These are phyloP conservation scores for Annona cherimola DNA, from an alignment of 164 flowering plant genomes.

Conservation along the genomic window DNA sequence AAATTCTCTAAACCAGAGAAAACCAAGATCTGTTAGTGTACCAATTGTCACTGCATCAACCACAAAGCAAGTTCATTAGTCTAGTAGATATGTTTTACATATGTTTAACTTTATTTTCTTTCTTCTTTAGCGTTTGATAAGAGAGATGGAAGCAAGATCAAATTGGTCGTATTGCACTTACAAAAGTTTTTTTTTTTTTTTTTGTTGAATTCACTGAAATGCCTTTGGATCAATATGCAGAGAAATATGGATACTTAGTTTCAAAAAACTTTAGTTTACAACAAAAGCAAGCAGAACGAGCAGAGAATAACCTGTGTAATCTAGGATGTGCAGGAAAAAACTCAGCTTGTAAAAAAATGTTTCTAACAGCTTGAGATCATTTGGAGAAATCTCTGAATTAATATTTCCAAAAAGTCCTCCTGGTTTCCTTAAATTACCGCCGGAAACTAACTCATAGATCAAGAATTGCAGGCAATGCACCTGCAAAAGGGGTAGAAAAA, in stretches of 20 bases:
- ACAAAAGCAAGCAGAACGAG: constrained; percentile 3
- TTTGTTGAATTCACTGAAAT: neutral
- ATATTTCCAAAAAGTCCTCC: constrained; percentile 94
- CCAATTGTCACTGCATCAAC: constrained; percentile 68
- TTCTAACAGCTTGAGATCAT: constrained; percentile 88
- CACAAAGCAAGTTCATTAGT: constrained; percentile 3
- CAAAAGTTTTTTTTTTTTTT: too few relatives aligned
- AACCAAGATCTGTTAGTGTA: constrained; percentile 88
- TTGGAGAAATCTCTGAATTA: constrained; percentile 73
- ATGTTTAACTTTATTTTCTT: too few relatives aligned
- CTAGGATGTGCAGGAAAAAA: constrained; percentile 88
- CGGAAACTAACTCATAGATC: constrained; percentile 94
- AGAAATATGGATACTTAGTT: neutral
- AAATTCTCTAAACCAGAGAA: constrained; percentile 96
- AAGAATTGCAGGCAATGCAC: constrained; percentile 96
- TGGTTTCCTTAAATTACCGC: constrained; percentile 90
- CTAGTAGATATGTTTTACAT: neutral
- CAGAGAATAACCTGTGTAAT: constrained; percentile 66
- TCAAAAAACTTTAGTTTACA: neutral
- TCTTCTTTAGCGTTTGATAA: too few relatives aligned
- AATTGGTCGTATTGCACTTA: too few relatives aligned
- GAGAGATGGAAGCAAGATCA: too few relatives aligned
- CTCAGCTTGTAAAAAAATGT: constrained; percentile 97
- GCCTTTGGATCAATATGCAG: neutral
- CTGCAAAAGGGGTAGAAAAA: constrained; percentile 30